phyloP scores from a whole-genome alignment of 2,329 filamentous ascomycete species.

The Neofusicoccum sp. region DNA sequence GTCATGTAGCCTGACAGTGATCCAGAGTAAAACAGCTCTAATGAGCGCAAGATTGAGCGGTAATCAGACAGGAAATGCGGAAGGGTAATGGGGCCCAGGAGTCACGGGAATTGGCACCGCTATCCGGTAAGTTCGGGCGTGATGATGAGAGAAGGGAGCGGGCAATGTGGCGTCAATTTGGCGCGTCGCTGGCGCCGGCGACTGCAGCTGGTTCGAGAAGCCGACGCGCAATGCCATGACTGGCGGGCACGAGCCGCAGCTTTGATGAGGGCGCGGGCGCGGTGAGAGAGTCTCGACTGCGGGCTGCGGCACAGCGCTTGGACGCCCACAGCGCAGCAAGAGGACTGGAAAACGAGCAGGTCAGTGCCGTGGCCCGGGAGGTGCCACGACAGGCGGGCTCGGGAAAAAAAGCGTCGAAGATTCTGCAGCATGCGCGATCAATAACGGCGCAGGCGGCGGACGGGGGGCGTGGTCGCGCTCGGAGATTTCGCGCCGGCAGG shows the following conservation, averaged over 20 bases:
- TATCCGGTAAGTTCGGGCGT: neutral
- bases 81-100: neutral
- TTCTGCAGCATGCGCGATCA: neutral
- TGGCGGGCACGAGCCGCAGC: neutral
- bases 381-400: conserved; percentile 1
- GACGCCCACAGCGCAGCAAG: neutral
- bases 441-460: neutral
- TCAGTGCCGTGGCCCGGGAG: neutral
- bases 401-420: neutral
- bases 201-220: neutral
- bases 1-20: neutral
- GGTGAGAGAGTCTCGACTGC: conserved; percentile 6
- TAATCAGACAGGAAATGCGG: neutral
- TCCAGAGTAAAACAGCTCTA: neutral
- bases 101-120: neutral
- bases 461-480: neutral
- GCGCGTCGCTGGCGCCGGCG: neutral
- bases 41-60: conserved; percentile 12
- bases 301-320: neutral
- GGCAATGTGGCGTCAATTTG: conserved; percentile 3
- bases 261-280: neutral
- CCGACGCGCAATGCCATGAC: neutral
- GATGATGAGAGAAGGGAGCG: neutral
- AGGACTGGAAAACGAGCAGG: neutral
- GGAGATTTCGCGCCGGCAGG: conserved; percentile 6